Conservation (phyloP, 192 early-diverging fungal genomes). For the Blastocladiella britannica region DNA sequence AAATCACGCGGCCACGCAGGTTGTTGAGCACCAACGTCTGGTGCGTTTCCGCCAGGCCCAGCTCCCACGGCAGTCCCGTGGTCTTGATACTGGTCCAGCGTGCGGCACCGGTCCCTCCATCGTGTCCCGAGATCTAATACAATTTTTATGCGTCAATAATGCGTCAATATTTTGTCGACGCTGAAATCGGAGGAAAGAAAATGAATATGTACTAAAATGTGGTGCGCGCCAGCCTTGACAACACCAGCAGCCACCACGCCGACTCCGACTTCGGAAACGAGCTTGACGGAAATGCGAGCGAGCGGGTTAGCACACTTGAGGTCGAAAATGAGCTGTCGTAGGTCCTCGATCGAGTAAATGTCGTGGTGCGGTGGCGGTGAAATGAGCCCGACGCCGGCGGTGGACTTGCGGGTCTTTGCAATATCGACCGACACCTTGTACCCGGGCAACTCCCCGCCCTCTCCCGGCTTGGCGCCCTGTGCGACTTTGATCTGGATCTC, state of each 20-base stretch:
- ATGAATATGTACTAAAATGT: too few species aligned
- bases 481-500: constrained; percentile 99
- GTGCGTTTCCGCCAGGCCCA: constrained; percentile 96
- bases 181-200: too few species aligned
- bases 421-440: constrained; percentile 54
- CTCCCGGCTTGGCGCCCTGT: constrained; percentile 96
- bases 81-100: constrained; percentile 98
- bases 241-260: constrained; percentile 94
- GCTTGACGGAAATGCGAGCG: constrained; percentile 87
- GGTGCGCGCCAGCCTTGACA: constrained; percentile 89
- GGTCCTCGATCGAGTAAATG: constrained; percentile 97
- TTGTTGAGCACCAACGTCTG: constrained; percentile 95
- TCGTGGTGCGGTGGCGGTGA: constrained; percentile 97
- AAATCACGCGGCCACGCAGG: constrained; percentile 79
- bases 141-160: too few species aligned
- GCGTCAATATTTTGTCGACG: too few species aligned
- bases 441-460: constrained; percentile 72
- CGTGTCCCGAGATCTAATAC: constrained; percentile 80
- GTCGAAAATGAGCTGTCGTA: constrained; percentile 97
- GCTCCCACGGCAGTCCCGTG: constrained; percentile 95
- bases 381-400: constrained; percentile 86
- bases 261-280: constrained; percentile 93
- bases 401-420: constrained; percentile 76
- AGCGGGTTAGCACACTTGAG: constrained; percentile 80
- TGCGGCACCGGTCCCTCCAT: constrained; percentile 94